Evolutionary conservation across 495 filamentous ascomycete species (phyloP).

Genomic region (Clohesyomyces aquaticus): DNA sequence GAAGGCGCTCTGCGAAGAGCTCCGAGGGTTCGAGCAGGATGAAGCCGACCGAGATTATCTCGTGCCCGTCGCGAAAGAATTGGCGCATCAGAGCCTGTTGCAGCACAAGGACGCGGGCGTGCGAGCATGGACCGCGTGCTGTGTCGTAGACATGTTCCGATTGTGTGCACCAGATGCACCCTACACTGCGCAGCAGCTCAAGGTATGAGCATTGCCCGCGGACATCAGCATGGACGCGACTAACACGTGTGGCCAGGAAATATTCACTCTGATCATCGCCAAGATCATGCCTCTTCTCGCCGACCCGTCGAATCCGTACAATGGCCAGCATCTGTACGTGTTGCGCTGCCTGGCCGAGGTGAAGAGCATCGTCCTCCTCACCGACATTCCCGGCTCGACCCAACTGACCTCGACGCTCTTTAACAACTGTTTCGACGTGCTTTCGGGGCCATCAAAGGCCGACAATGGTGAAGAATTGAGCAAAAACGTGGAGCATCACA

Average conservation of each 20-base stretch:
- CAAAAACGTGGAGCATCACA: constrained; percentile 89
- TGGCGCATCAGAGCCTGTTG: constrained; percentile 79
- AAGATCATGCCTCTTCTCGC: constrained; percentile 82
- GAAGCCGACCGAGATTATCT: constrained; percentile 79
- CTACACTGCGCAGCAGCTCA: constrained; percentile 85
- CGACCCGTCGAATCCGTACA: constrained; percentile 88
- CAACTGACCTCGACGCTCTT: constrained; percentile 79
- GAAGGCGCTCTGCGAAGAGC: constrained; percentile 77
- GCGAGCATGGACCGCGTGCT: constrained; percentile 82
- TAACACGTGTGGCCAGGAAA: constrained; percentile 63
- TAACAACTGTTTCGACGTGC: constrained; percentile 85
- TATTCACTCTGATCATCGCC: constrained; percentile 86
- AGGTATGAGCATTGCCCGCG: constrained; percentile 59
- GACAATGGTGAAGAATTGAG: constrained; percentile 76
- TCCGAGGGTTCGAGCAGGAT: constrained; percentile 86
- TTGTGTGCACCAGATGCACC: constrained; percentile 95
- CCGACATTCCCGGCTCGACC: constrained; percentile 83
- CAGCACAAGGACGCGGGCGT: constrained; percentile 92
- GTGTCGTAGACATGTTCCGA: constrained; percentile 90
- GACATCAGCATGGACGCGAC: neutral
- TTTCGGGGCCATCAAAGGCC: constrained; percentile 74
- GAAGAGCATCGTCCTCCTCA: constrained; percentile 91
- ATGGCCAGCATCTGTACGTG: constrained; percentile 87
- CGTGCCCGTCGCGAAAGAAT: constrained; percentile 81
- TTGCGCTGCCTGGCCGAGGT: constrained; percentile 86